A percentile compares a stretch with the other conserved stretches of the same genome.
Conservation (phyloP, 2,329 filamentous ascomycete species). For the Stemphylium lycopersici region DNA sequence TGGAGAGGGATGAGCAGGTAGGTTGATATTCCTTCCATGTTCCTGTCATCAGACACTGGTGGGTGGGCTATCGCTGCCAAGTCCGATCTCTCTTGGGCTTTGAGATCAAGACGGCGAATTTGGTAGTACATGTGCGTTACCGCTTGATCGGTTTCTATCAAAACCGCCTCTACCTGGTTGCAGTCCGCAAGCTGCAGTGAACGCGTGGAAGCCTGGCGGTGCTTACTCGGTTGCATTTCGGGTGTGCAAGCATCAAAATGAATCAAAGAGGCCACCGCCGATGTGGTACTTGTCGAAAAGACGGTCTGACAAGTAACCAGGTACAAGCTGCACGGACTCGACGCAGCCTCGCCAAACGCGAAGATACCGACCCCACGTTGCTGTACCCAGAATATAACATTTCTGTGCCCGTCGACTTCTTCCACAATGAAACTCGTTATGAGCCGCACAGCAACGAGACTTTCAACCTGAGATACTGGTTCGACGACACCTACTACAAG, state of each 20-base stretch:
- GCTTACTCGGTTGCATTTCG: neutral
- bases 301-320: slow-evolving; percentile 17
- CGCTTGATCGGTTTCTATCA: no score
- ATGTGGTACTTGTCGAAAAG: neutral
- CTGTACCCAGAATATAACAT: slow-evolving; percentile 60
- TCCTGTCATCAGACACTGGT: no score
- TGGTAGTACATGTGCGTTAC: neutral
- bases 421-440: slow-evolving; percentile 79
- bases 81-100: no score
- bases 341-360: slow-evolving; percentile 35
- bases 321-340: slow-evolving; percentile 20
- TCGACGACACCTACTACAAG: slow-evolving; percentile 77
- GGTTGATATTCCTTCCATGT: neutral
- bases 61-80: no score
- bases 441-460: slow-evolving; percentile 73
- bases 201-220: neutral
- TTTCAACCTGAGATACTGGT: slow-evolving; percentile 81
- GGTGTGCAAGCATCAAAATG: neutral
- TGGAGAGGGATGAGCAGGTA: slow-evolving; percentile 34
- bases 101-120: no score
- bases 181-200: neutral
- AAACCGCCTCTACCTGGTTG: no score
- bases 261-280: neutral
- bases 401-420: slow-evolving; percentile 74
- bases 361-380: slow-evolving; percentile 40